Base-by-base conservation (phyloP, 169 alveolate genomes). In the Plasmodium gallinaceum region DNA sequence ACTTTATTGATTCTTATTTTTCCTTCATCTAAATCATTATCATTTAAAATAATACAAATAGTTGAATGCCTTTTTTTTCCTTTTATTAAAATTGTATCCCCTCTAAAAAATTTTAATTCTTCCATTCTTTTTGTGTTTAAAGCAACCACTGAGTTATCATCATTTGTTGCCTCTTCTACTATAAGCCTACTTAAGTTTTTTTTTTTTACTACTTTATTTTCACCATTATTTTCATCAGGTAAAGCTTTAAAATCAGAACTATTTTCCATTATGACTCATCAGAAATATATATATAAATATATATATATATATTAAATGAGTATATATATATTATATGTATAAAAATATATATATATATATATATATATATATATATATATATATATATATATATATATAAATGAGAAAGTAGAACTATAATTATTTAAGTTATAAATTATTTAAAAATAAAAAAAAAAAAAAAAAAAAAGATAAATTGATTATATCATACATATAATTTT, bases 51-150 rank as follows among this genome's bases (percentile, higher is more conserved):
- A 64, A 99, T 98, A 92, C 99, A 98, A 48, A 99, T 98, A 12
- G 99, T 99, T 80, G 98, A 98, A 88, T 97, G 98, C 45, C 99
- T 96, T 95, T 98, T 98, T 93, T 99, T 99, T n/a, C 99, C 99
- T 92, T 97, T 98, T 71, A 99, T 94, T 85, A 99, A 93, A 62
- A 98, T 99, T 9, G 99, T 98, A 91, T 98, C 99, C 20, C 99
- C 99, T 73, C 99, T 96, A 96, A 98, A 98, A 37, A 98, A 95
- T 88, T 98, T 98, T 78, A 99, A 95, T 92, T 98, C 99, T 69
- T 97, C 99, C 88, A 95, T 95, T 66, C 96, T 72, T 72, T 93
- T 96, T 54, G 99, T 98, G 62, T 98, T 96, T 88, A 99, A 92
- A 57, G 98, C 97, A 62, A 98, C 98, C 39, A 98, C 99, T n/a